Base-by-base conservation (phyloP, 2,329 filamentous ascomycete genomes). In the Cucurbitaria berberidis region DNA sequence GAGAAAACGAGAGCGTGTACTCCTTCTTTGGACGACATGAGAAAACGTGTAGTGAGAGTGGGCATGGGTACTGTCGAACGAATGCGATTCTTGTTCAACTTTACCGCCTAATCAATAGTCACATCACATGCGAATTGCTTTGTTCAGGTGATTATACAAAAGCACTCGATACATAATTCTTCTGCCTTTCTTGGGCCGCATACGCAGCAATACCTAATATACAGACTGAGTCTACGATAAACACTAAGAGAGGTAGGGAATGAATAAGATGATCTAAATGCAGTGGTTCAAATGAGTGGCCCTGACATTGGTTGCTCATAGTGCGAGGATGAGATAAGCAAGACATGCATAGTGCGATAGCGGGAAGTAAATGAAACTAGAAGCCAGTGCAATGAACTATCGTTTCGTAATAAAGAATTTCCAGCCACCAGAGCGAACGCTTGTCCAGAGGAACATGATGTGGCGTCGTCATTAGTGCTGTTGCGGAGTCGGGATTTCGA, bases 301-400 rank as follows among this genome's bases (percentile, higher is more conserved):
- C 61, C 59, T 64, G 59, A 45, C 59, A 47, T 59, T 46, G 35
- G 49, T 44, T 57, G 48, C 52, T 55, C 40, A 18, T 26, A 18
- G 29, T 34, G 30, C 30, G 30, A 34, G n/a, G 15, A 43, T 29
- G 45, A 45, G 18, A 38, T 38, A 24, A 35, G 35, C 38, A 48
- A 19, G 36, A 36, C 9, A 38, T 51, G 32, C 16, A 19, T 18
- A 30, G 30, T 24, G 5, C 32, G 35, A 48, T 27, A 11, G 16
- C 10, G 24, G 16, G 13, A n/a, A 30, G 16, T 34, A 13, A 34
- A 34, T 34, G 6, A n/a, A 34, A 34, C 4, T 34, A 34, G 15
- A 13, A 13, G 30, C 13, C 13, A 34, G 15, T 8, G 13, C 5
- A 34, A 34, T 3, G 30, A 34, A 34, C 30, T 5, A 34, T 5